These are phyloP conservation scores for Moesziomyces sp. DNA, from an alignment of 1,284 basidiomycete genomes.

Conservation along the genomic window DNA sequence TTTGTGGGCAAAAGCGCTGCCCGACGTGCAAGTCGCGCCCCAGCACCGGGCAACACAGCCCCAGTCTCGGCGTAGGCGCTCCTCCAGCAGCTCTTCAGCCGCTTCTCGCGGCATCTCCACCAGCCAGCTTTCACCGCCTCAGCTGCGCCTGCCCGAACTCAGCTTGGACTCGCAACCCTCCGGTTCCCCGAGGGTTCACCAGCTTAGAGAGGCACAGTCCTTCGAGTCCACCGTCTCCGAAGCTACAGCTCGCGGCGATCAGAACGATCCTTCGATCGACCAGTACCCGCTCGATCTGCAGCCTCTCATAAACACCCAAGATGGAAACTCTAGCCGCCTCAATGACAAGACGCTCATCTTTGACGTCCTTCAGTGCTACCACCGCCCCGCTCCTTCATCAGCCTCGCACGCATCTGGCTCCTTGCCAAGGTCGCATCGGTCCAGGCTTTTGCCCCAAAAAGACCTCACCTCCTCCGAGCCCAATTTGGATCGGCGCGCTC, in stretches of 20 bases:
- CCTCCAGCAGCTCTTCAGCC: conserved; percentile 27
- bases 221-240: conserved; percentile 47
- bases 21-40: not conserved
- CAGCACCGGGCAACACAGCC: not conserved
- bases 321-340: not conserved
- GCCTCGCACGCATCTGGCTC: not conserved
- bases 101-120: not conserved
- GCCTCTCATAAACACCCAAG: conserved; percentile 10
- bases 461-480: conserved; percentile 1
- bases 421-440: not conserved
- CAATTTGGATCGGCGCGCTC: not conserved
- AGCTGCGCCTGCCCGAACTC: conserved; percentile 33
- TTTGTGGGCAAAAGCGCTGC: conserved; percentile 17
- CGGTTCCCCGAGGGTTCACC: conserved; percentile 28
- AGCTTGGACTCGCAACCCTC: conserved; percentile 24
- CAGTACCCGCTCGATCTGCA: conserved; percentile 26
- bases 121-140: conserved; percentile 6
- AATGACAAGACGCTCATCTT: conserved; percentile 36
- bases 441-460: not conserved
- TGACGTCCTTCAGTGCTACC: conserved; percentile 54
- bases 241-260: conserved; percentile 29
- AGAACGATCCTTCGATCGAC: conserved; percentile 8
- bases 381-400: conserved; percentile 6
- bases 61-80: conserved; percentile 7
- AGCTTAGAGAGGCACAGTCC: conserved; percentile 46